Percentiles rank a stretch among this genome's conserved stretches.
Evolutionary conservation across 2,329 filamentous ascomycete genomes (phyloP).

Genomic region (Clathrospora elynae): DNA sequence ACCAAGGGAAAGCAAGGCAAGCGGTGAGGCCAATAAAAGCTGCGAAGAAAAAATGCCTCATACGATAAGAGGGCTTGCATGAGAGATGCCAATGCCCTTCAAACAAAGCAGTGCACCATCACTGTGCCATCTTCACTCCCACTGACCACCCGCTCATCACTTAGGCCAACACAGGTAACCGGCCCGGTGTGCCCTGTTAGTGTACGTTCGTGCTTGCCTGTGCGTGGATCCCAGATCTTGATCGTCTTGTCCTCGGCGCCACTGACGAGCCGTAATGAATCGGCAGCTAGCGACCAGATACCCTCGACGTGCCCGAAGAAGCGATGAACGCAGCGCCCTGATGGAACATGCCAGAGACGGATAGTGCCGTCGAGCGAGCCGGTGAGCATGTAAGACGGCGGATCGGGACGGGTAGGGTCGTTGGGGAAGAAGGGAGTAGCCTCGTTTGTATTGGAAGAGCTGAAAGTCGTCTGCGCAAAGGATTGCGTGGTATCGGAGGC

Average conservation of each 20-base stretch:
- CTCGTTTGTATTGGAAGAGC: constrained; percentile 11
- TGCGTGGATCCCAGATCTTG: constrained; percentile 92
- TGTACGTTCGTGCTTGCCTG: constrained; percentile 88
- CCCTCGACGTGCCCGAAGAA: constrained; percentile 98
- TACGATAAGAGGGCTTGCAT: too few species aligned
- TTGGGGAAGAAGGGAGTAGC: constrained; percentile 60
- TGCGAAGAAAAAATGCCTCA: too few species aligned
- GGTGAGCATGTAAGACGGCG: constrained; percentile 90
- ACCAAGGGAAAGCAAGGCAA: too few species aligned
- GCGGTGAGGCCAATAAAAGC: too few species aligned
- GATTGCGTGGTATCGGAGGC: constrained; percentile 29
- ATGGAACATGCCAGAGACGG: constrained; percentile 86
- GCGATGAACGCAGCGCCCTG: constrained; percentile 81
- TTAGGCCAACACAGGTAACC: constrained; percentile 90
- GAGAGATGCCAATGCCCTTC: not conserved
- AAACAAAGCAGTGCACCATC: constrained; percentile 60
- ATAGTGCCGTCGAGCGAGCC: constrained; percentile 90
- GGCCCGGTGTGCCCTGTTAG: constrained; percentile 90
- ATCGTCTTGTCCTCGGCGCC: constrained; percentile 94
- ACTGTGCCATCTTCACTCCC: constrained; percentile 95
- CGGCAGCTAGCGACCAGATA: constrained; percentile 89
- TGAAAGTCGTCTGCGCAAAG: constrained; percentile 14
- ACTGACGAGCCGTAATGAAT: constrained; percentile 84
- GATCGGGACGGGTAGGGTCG: constrained; percentile 68
- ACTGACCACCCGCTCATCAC: constrained; percentile 85